Evolutionary conservation across 768 basidiomycete genomes (phyloP), one percentile per base, ranked within the genome.

Genomic region (Termitomyces sp.): DNA sequence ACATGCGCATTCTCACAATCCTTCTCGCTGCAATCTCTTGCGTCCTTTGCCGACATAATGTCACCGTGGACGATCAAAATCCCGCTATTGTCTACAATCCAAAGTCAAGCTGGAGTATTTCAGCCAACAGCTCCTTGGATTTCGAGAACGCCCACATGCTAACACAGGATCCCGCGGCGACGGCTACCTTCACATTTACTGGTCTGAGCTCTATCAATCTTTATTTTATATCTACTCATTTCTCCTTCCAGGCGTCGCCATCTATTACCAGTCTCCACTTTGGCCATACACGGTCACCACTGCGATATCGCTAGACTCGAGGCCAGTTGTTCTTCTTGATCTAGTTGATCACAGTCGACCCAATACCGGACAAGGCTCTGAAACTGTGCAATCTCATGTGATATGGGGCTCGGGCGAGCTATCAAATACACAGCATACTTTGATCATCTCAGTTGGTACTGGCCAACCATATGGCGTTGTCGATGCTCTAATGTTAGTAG

Each of bases 201-300:
- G 77, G 77, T 78, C 48, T 12, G 63, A 52, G 23, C 18, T 31
- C 15, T 47, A 16, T 22, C 20, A 31, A 31, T 49, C 22, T 55
- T 56, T 35, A 10, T 22, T 43, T 25, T 38, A 41, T 18, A 2
- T 20, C 5, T 7, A 16, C 25, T 31, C 16, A 50, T 36, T 29
- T 9, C 50, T 47, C 20, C n/a, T 15, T 29, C 12, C 39, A 78
- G 78, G 77, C 27, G 68, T 72, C 6, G 74, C 74, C 1, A 66
- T 80, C 16, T 78, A 75, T 45, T 76, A 74, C 55, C 56, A 76
- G 40, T 72, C 73, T 0, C 76, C 78, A 12, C 64, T 71, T 7
- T 80, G 77, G 77, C 78, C 78, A 15, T 79, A 76, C 62, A 51
- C 53, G 11, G 77, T 78, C 41, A 73, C 65, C 49, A 76, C 76